Evolutionary conservation across 495 filamentous ascomycete genomes (phyloP).

Genomic region (Podospora didyma): DNA sequence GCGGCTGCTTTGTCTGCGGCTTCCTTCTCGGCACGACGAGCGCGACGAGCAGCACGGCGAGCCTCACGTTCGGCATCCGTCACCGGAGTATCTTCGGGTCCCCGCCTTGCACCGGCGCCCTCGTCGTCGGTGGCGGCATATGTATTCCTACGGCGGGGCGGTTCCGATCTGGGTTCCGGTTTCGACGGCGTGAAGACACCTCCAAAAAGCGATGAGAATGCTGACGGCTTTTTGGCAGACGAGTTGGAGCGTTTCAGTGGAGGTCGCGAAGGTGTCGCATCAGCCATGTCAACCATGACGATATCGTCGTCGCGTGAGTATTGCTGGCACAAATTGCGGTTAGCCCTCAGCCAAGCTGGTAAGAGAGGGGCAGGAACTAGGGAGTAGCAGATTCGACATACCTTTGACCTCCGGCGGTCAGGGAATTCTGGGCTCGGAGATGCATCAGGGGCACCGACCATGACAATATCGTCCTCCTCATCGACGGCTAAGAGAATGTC

Average conservation of each 20-base stretch:
- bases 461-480: slow-evolving; percentile 46
- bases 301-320: slow-evolving; percentile 40
- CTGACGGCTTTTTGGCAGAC: slow-evolving; percentile 31
- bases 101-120: slow-evolving; percentile 18
- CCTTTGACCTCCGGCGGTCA: slow-evolving; percentile 42
- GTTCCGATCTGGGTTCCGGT: slow-evolving; percentile 34
- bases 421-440: slow-evolving; percentile 40
- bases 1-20: slow-evolving; percentile 43
- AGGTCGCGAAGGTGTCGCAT: slow-evolving; percentile 27
- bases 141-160: slow-evolving; percentile 38
- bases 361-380: no score
- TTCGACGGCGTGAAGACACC: slow-evolving; percentile 33
- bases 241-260: slow-evolving; percentile 41
- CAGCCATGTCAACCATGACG: slow-evolving; percentile 33
- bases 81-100: slow-evolving; percentile 23
- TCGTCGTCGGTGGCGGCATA: slow-evolving; percentile 41
- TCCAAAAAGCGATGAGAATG: slow-evolving; percentile 39
- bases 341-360: slow-evolving; percentile 13
- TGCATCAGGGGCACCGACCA: slow-evolving; percentile 40
- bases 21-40: slow-evolving; percentile 44
- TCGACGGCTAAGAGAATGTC: slow-evolving; percentile 14
- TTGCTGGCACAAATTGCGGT: slow-evolving; percentile 25
- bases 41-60: slow-evolving; percentile 48
- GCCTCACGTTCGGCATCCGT: slow-evolving; percentile 51
- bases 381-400: slow-evolving; percentile 26